phyloP scores from a whole-genome alignment of 768 basidiomycete species.

The Daedaleopsis nitida region DNA sequence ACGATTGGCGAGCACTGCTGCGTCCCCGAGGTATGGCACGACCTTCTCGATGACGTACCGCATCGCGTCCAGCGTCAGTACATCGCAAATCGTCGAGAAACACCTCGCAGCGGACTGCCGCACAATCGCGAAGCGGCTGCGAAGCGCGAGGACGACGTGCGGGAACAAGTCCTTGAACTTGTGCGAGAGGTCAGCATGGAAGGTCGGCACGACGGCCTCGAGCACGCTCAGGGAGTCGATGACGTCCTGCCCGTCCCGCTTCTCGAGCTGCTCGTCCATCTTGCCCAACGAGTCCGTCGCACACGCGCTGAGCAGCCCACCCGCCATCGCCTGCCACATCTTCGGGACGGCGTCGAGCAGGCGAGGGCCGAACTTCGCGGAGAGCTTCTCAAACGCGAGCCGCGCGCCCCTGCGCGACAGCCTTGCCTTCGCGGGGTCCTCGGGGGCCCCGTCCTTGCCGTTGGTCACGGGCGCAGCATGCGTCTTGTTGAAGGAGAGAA shows the following conservation, averaged over 20 bases:
- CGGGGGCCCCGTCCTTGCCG: constrained; percentile 48
- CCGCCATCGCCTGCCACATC: constrained; percentile 93
- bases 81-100: constrained; percentile 85
- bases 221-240: constrained; percentile 92
- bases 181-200: constrained; percentile 70
- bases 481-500: constrained; percentile 68
- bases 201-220: constrained; percentile 74
- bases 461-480: constrained; percentile 28
- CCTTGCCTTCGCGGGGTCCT: constrained; percentile 63
- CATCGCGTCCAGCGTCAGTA: constrained; percentile 87
- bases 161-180: constrained; percentile 77
- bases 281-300: constrained; percentile 53
- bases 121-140: constrained; percentile 86
- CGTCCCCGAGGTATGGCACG: constrained; percentile 81
- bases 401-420: constrained; percentile 86
- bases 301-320: constrained; percentile 71
- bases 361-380: constrained; percentile 68
- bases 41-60: constrained; percentile 84
- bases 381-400: constrained; percentile 79
- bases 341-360: constrained; percentile 84
- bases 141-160: constrained; percentile 72
- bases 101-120: constrained; percentile 86
- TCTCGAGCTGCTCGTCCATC: constrained; percentile 67
- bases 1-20: constrained; percentile 68
- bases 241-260: constrained; percentile 82